Evolutionary conservation across 1,139 yeast genomes (phyloP).

Genomic region (Casaregolazyma suthepensis): DNA sequence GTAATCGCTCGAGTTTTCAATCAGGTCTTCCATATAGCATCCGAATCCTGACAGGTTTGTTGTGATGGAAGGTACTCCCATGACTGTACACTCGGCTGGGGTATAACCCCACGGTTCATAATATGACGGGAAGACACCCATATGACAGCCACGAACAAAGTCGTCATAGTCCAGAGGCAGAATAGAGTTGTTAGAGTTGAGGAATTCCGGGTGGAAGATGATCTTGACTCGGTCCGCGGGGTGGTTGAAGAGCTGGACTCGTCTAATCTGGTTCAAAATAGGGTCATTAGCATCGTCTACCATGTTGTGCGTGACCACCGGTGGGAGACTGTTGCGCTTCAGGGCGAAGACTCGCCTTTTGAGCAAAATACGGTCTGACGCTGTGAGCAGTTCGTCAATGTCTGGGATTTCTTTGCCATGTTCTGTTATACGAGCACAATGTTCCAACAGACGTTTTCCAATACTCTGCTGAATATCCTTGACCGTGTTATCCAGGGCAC

Average conservation of each 20-base stretch:
- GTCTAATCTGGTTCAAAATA: conserved; percentile 82
- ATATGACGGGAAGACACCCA: conserved; percentile 97
- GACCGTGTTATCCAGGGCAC: conserved; percentile 83
- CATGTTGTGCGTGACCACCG: conserved; percentile 98
- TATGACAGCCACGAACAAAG: conserved; percentile 95
- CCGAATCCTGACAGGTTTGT: conserved; percentile 97
- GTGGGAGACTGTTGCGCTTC: conserved; percentile 83
- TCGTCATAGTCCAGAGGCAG: conserved; percentile 93
- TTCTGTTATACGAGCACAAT: conserved; percentile 77
- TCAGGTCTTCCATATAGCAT: conserved; percentile 96
- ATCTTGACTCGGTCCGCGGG: conserved; percentile 91
- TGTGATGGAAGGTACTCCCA: conserved; percentile 99
- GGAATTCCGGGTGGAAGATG: conserved; percentile 95
- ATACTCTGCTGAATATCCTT: conserved; percentile 82
- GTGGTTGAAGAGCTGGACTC: conserved; percentile 83
- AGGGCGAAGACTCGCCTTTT: conserved; percentile 92
- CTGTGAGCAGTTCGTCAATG: conserved; percentile 75
- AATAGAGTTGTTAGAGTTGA: conserved; percentile 92
- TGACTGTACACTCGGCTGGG: conserved; percentile 98
- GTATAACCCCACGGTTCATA: conserved; percentile 99
- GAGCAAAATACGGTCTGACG: conserved; percentile 81
- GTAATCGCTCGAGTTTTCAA: conserved; percentile 90
- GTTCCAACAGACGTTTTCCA: conserved; percentile 84
- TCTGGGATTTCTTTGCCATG: conserved; percentile 54
- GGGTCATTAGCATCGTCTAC: conserved; percentile 88